A percentile compares a stretch with the other conserved stretches of the same genome.
Evolutionary conservation across 306 rosid species (phyloP).

Genomic region (Vigna reflexopilosa): DNA sequence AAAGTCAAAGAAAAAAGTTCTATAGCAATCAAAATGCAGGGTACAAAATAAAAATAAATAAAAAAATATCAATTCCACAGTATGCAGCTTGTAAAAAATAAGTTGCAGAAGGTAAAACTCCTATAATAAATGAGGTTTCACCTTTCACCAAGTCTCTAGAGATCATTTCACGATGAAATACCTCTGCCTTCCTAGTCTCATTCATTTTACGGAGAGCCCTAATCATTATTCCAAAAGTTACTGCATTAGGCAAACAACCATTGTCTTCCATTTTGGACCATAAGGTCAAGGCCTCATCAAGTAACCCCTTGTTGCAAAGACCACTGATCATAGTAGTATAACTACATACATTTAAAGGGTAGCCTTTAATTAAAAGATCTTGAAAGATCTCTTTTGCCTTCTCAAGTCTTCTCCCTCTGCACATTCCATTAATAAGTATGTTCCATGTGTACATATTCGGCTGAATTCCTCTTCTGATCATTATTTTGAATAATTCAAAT

Average conservation of each 20-base stretch:
- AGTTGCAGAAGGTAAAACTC: too few species aligned
- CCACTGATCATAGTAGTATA: not conserved
- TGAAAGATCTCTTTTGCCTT: not conserved
- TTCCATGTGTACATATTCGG: not conserved
- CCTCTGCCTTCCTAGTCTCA: not conserved
- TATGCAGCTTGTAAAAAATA: too few species aligned
- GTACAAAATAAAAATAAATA: too few species aligned
- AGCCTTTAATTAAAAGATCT: not conserved
- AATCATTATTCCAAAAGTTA: not conserved
- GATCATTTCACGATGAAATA: not conserved
- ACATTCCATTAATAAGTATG: not conserved
- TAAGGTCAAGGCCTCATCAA: slow-evolving; percentile 15
- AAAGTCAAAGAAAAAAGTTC: too few species aligned
- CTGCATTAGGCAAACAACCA: not conserved
- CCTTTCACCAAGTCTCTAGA: not conserved
- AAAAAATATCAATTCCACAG: too few species aligned
- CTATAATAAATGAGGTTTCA: too few species aligned
- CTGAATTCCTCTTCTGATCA: not conserved
- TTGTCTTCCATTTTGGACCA: not conserved
- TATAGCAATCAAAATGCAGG: too few species aligned
- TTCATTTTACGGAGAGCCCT: not conserved
- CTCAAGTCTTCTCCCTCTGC: not conserved
- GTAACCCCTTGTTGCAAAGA: not conserved
- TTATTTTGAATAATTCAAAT: not conserved
- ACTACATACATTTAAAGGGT: too few species aligned